A percentile compares a stretch with the other conserved stretches of the same genome.
Evolutionary conservation across 352 stramenopile species (phyloP).

Genomic region (Phytophthora idaei): DNA sequence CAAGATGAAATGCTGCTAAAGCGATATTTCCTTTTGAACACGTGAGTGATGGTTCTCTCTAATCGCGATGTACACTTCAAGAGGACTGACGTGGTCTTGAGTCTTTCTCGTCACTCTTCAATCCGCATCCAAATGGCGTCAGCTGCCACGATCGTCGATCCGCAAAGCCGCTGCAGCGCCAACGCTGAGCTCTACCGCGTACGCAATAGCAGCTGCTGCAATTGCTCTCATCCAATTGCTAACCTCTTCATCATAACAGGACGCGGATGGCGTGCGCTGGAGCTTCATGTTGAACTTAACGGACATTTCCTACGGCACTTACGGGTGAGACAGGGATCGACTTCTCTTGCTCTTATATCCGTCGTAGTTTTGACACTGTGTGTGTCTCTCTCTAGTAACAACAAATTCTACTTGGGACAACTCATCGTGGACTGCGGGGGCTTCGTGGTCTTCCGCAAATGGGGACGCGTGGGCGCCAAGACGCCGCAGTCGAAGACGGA

Average conservation of each 20-base stretch:
- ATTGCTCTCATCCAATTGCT: neutral
- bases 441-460: slow-evolving; percentile 70
- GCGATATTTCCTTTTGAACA: neutral
- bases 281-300: slow-evolving; percentile 76
- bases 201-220: neutral
- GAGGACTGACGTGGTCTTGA: slow-evolving; percentile 11
- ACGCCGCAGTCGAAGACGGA: slow-evolving; percentile 42
- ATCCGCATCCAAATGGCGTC: slow-evolving; percentile 31
- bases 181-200: slow-evolving; percentile 39
- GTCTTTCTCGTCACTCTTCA: slow-evolving; percentile 28
- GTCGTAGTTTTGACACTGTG: slow-evolving; percentile 4
- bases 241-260: slow-evolving; percentile 29
- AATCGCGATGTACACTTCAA: neutral
- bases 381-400: slow-evolving; percentile 45
- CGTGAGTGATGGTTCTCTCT: slow-evolving; percentile 2
- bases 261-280: slow-evolving; percentile 58
- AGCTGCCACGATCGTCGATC: slow-evolving; percentile 35
- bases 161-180: slow-evolving; percentile 22
- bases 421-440: slow-evolving; percentile 50
- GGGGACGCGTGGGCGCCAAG: slow-evolving; percentile 67
- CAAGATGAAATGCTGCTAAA: neutral
- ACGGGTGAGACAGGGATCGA: slow-evolving; percentile 37
- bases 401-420: slow-evolving; percentile 82
- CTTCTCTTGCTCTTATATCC: neutral
- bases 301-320: slow-evolving; percentile 58